A percentile compares a stretch with the other conserved stretches of the same genome.
phyloP scores from a whole-genome alignment of 108 stramenopile species.

The Nitzschia sp. region DNA sequence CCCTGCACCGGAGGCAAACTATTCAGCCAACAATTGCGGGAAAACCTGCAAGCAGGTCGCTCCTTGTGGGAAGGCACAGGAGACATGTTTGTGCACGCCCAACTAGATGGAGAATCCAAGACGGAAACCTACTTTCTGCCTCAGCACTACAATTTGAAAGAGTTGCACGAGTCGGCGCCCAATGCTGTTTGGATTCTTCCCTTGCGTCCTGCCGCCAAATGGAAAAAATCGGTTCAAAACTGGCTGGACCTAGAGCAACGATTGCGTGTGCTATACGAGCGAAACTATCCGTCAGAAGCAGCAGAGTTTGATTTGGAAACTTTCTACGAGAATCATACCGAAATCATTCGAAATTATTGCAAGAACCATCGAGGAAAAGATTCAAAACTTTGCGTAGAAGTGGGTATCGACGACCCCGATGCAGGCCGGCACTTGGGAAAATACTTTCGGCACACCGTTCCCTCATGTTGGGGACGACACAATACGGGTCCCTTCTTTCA shows the following conservation, averaged over 20 bases:
- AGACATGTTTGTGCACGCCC: slow-evolving; percentile 18
- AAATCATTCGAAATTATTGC: slow-evolving; percentile 1
- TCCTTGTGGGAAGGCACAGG: slow-evolving; percentile 6
- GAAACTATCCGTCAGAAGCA: not conserved
- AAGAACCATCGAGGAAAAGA: not conserved
- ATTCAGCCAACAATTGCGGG: slow-evolving; percentile 10
- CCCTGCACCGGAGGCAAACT: slow-evolving; percentile 6
- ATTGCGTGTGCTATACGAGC: slow-evolving; percentile 4
- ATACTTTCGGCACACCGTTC: not conserved
- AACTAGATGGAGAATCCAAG: slow-evolving; percentile 34
- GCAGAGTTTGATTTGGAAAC: slow-evolving; percentile 10
- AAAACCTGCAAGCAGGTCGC: slow-evolving; percentile 1
- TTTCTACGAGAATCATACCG: slow-evolving; percentile 15
- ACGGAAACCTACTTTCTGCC: slow-evolving; percentile 33
- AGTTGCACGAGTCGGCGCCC: slow-evolving; percentile 21
- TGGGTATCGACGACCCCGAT: slow-evolving; percentile 11
- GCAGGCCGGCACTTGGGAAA: not conserved
- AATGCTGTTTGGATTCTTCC: slow-evolving; percentile 37
- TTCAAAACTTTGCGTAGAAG: slow-evolving; percentile 3
- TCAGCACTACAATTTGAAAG: slow-evolving; percentile 28
- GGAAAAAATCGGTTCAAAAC: slow-evolving; percentile 28
- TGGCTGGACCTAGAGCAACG: slow-evolving; percentile 38
- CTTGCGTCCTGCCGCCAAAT: slow-evolving; percentile 8
- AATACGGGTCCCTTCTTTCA: slow-evolving; percentile 29
- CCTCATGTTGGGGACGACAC: slow-evolving; percentile 17